Percentiles rank a stretch among this genome's conserved stretches.
Evolutionary conservation across 2,329 filamentous ascomycete species (phyloP).

Genomic region (Cordyceps sp.): DNA sequence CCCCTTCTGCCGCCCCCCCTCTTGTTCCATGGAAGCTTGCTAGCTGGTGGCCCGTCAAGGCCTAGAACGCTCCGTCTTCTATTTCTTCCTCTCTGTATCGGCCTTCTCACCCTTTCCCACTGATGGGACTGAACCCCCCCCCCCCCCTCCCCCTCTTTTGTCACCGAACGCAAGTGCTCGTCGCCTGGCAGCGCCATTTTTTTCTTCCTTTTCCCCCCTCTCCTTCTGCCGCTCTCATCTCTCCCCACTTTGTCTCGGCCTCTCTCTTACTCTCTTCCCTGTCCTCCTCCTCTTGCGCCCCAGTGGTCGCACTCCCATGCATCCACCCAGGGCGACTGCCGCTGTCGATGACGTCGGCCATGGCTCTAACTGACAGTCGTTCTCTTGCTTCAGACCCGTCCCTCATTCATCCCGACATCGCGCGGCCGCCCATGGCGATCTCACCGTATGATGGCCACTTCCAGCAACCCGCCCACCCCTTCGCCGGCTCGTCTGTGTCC

Average conservation of each 20-base stretch:
- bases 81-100: too few relatives aligned
- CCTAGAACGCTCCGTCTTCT: too few relatives aligned
- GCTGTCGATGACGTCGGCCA: slow-evolving; percentile 1
- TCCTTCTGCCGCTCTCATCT: not conserved
- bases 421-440: slow-evolving; percentile 26
- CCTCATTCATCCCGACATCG: slow-evolving; percentile 37
- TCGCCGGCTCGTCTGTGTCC: slow-evolving; percentile 42
- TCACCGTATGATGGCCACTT: slow-evolving; percentile 30
- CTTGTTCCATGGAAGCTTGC: too few relatives aligned
- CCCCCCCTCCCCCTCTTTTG: too few relatives aligned
- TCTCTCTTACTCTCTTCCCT: not conserved
- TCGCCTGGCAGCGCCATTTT: too few relatives aligned
- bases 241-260: not conserved
- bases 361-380: slow-evolving; percentile 18
- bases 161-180: too few relatives aligned
- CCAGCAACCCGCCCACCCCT: slow-evolving; percentile 27
- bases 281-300: not conserved
- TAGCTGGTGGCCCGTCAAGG: too few relatives aligned
- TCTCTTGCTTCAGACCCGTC: slow-evolving; percentile 30
- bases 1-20: too few relatives aligned
- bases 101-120: too few relatives aligned
- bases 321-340: not conserved
- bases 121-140: too few relatives aligned
- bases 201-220: not conserved
- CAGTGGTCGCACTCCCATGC: not conserved